phyloP scores from a whole-genome alignment of 306 rosid species.

The Clitoria ternatea region DNA sequence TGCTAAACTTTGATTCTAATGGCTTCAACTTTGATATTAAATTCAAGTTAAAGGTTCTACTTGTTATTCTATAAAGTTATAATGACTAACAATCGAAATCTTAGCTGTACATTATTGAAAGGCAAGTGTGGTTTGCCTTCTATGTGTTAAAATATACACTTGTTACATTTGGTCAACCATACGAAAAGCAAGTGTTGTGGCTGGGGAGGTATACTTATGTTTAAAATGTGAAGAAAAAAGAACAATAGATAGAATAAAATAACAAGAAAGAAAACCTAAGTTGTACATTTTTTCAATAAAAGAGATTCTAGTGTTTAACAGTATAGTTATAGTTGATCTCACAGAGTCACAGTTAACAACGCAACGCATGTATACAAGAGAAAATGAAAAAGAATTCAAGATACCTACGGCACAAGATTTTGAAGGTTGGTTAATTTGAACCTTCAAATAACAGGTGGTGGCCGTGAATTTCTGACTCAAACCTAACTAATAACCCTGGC shows the following conservation, averaged over 20 bases:
- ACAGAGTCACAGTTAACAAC: not conserved
- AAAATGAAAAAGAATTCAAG: not conserved
- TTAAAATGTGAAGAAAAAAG: no score
- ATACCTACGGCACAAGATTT: conserved; percentile 11
- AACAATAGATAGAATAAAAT: not conserved
- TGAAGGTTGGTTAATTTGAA: conserved; percentile 12
- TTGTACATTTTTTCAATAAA: not conserved
- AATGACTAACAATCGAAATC: conserved; percentile 2
- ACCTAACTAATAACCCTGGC: no score
- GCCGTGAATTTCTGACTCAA: conserved; percentile 14
- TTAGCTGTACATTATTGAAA: conserved; percentile 7
- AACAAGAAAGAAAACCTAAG: not conserved
- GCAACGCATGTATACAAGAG: not conserved
- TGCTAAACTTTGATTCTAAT: not conserved
- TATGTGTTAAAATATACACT: not conserved
- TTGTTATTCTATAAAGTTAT: not conserved
- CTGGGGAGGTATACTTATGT: not conserved
- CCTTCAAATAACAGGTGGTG: not conserved
- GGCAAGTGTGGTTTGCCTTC: not conserved
- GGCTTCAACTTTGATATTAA: not conserved
- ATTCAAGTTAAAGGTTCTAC: not conserved
- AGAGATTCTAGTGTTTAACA: not conserved
- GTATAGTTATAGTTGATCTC: not conserved
- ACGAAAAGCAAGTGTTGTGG: not conserved
- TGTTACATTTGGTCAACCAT: not conserved